These are phyloP conservation scores for Fusarium cicatricum DNA, from an alignment of 2,329 filamentous ascomycete species.

Conservation along the genomic window DNA sequence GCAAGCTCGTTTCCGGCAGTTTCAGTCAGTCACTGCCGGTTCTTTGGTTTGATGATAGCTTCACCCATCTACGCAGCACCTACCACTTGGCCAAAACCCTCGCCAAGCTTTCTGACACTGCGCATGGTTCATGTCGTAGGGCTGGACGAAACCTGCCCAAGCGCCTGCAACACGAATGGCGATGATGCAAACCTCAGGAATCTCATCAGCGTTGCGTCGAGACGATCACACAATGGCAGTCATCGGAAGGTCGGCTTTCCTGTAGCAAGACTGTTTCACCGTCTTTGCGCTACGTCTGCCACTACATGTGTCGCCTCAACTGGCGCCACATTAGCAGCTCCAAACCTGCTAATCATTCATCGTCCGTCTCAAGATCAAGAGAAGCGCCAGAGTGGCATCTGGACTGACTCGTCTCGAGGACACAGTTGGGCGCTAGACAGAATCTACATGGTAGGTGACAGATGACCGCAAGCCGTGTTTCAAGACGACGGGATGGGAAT, in stretches of 20 bases:
- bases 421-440: conserved; percentile 12
- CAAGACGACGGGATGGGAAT: neutral
- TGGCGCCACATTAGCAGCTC: conserved; percentile 11
- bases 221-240: conserved; percentile 30
- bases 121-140: conserved; percentile 21
- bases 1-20: neutral
- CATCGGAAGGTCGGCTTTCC: conserved; percentile 21
- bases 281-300: conserved; percentile 25
- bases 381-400: neutral
- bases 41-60: conserved; percentile 1
- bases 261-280: conserved; percentile 40
- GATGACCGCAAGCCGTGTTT: conserved; percentile 22
- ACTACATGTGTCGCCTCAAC: conserved; percentile 14
- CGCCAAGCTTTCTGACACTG: conserved; percentile 19
- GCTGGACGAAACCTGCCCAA: conserved; percentile 6
- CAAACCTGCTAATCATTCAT: conserved; percentile 2
- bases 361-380: neutral
- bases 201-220: no score
- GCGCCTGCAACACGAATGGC: conserved; percentile 20
- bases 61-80: conserved; percentile 12
- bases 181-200: conserved; percentile 12
- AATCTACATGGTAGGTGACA: neutral
- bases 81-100: conserved; percentile 1
- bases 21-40: neutral
- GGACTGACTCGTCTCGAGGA: neutral